Evolutionary conservation across 1,139 yeast species (phyloP), one percentile per base, ranked within the genome.

Genomic region (Saccharomycopsis hybrid): DNA sequence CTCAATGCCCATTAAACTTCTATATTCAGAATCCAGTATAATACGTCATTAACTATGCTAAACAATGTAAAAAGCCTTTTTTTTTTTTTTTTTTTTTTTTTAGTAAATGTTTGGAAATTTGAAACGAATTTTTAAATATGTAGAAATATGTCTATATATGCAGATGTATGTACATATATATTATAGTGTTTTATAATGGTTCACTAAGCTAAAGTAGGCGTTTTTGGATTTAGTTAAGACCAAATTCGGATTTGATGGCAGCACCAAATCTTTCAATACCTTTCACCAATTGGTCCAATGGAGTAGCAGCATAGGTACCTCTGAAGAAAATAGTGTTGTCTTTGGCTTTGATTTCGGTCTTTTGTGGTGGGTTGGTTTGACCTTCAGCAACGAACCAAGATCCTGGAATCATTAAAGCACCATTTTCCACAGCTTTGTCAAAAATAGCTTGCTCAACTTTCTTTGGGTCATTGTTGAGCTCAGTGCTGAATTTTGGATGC

Each of bases 251-350:
- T 56, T 68, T 66, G 44, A 76, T 69, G 51, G 81, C 83, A 47
- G 66, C 65, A 53, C 82, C 82, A 53, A 80, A 76, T 62, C 78
- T 77, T 59, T 76, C 73, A 51, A 81, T 60, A 52, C 87, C 86
- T 24, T 58, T 55, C 43, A 60, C 69, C 61, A 80, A 70, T 54
- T 74, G 68, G 50, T 78, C 84, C 57, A 78, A 71, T 28, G 84
- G 78, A 32, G 80, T 85, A 39, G 87, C 86, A 49, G 86, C 87
- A 57, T 79, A 79, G 27, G 85, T 79, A 49, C 83, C 84, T 68
- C 85, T 74, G 62, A 78, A 79, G 45, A 78, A 66, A 49, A 61
- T 58, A 54, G 71, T 67, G 56, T 71, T 70, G 52, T 67, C 64
- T 25, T 71, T 67, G 52, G 62, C 59, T 33, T 61, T 61, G 25